Conservation (phyloP, 441 rosid species). For the Eruca vesicaria region DNA sequence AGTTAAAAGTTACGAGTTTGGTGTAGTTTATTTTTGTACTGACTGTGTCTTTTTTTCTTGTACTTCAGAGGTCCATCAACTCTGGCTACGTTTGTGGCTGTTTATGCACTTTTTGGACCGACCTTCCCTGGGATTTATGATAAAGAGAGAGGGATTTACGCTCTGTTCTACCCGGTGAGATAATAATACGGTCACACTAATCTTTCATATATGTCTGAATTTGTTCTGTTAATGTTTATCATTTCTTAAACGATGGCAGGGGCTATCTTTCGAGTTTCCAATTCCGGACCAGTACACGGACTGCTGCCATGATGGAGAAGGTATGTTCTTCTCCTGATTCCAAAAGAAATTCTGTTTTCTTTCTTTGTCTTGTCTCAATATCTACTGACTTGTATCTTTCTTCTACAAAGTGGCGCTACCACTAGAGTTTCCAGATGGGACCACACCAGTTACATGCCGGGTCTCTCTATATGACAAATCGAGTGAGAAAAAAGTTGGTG, state of each 20-base stretch:
- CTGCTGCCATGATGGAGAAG: neutral
- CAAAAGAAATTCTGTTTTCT: slow-evolving; percentile 26
- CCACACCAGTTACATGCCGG: slow-evolving; percentile 95
- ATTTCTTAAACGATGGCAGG: slow-evolving; percentile 9
- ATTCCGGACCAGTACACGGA: neutral
- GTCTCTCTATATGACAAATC: slow-evolving; percentile 59
- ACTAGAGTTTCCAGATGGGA: slow-evolving; percentile 96
- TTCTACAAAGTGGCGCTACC: slow-evolving; percentile 56
- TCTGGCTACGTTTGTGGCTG: slow-evolving; percentile 94
- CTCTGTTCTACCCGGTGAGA: slow-evolving; percentile 88
- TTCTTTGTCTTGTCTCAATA: neutral
- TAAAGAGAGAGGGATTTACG: slow-evolving; percentile 83
- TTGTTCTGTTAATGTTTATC: neutral
- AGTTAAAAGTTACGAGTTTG: slow-evolving; percentile 1
- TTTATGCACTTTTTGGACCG: slow-evolving; percentile 89
- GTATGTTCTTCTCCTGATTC: neutral
- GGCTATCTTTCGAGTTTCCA: neutral
- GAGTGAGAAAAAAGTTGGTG: slow-evolving; percentile 85
- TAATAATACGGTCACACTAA: neutral
- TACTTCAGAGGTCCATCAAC: slow-evolving; percentile 73
- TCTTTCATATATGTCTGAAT: neutral
- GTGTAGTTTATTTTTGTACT: slow-evolving; percentile 13
- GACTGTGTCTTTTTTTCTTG: slow-evolving; percentile 24
- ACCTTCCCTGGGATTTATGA: slow-evolving; percentile 93
- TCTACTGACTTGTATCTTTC: neutral